These are phyloP conservation scores for Ensete glaucum DNA, from an alignment of 176 grass and related monocot species.

Conservation along the genomic window DNA sequence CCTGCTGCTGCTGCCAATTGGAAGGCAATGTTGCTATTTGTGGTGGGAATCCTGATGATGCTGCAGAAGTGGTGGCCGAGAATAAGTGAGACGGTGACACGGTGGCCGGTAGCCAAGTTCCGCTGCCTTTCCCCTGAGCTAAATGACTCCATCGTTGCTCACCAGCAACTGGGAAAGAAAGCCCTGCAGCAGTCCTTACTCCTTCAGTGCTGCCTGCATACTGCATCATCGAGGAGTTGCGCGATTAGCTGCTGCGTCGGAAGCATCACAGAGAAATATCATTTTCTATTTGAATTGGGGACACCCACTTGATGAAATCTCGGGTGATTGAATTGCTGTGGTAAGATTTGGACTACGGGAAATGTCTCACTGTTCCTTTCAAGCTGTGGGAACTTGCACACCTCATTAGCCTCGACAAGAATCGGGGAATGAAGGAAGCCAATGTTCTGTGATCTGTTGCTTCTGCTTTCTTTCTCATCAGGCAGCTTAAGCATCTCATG, in stretches of 20 bases:
- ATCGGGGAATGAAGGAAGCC: conserved; percentile 11
- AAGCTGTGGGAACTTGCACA: background rate
- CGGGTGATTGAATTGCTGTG: conserved; percentile 5
- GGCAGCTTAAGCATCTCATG: conserved; percentile 23
- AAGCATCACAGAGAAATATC: background rate
- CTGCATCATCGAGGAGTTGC: background rate
- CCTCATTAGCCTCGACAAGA: background rate
- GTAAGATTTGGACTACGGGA: conserved; percentile 15
- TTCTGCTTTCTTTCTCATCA: conserved; percentile 11
- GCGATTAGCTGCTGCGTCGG: too few species aligned
- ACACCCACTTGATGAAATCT: conserved; percentile 26
- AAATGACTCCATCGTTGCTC: conserved; percentile 23
- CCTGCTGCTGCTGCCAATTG: conserved; percentile 7
- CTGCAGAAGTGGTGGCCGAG: conserved; percentile 31
- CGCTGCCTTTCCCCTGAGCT: conserved; percentile 19
- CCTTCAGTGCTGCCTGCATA: background rate
- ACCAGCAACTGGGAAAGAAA: background rate
- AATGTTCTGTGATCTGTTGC: background rate
- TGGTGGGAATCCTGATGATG: conserved; percentile 77
- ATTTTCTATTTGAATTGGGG: background rate
- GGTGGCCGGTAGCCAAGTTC: conserved; percentile 27
- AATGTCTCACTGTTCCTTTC: background rate
- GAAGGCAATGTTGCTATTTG: background rate
- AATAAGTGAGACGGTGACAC: conserved; percentile 1
- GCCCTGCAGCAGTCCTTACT: background rate